Evolutionary conservation across 164 flowering plant genomes (phyloP).

Genomic region (Liriodendron chinense): DNA sequence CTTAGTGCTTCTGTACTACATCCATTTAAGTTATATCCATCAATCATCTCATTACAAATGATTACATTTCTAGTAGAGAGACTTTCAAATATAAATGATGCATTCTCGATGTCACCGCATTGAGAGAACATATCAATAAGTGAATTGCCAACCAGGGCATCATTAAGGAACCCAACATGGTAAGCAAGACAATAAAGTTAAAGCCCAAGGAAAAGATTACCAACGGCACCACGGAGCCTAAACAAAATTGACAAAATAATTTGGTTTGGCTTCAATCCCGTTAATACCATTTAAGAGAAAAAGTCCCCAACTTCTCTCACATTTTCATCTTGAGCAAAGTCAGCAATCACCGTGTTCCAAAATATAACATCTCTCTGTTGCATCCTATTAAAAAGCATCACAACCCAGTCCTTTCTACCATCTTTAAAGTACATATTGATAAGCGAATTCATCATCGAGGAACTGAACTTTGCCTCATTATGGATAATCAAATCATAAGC

Average conservation of each 20-base stretch:
- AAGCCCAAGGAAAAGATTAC: constrained; percentile 37
- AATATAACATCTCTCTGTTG: constrained; percentile 39
- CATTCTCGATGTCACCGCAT: constrained; percentile 33
- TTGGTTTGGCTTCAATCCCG: constrained; percentile 33
- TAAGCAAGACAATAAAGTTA: constrained; percentile 38
- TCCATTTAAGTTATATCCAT: constrained; percentile 31
- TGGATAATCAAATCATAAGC: constrained; percentile 42
- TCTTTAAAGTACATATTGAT: constrained; percentile 44
- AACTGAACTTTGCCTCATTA: constrained; percentile 17
- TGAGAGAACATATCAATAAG: constrained; percentile 41
- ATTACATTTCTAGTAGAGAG: constrained; percentile 11
- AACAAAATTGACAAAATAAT: constrained; percentile 48
- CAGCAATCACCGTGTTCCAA: constrained; percentile 47
- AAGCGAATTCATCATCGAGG: constrained; percentile 41
- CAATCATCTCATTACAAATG: constrained; percentile 50
- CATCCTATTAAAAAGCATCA: constrained; percentile 34
- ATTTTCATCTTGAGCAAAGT: constrained; percentile 26
- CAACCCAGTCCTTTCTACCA: constrained; percentile 27
- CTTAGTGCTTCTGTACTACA: constrained; percentile 26
- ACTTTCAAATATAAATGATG: constrained; percentile 27
- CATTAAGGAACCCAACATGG: constrained; percentile 30
- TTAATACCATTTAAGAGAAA: constrained; percentile 27
- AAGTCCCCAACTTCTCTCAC: constrained; percentile 21
- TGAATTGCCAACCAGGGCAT: constrained; percentile 25
- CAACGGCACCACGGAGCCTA: constrained; percentile 33